Conservation (phyloP, 345 rosid genomes). For the Melastoma malabathricum region DNA sequence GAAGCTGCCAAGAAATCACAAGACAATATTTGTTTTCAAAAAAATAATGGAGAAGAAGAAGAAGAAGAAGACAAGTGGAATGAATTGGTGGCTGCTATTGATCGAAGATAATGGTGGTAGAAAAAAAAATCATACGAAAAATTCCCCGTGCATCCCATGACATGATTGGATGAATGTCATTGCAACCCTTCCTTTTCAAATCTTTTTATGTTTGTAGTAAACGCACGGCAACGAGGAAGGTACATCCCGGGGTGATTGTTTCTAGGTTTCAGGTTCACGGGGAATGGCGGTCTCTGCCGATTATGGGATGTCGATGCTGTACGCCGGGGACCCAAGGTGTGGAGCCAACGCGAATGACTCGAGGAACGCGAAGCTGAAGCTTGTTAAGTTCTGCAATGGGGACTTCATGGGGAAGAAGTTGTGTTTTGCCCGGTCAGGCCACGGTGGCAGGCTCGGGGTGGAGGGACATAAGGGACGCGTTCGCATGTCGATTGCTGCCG, state of each 20-base stretch:
- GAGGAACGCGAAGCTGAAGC: constrained; percentile 18
- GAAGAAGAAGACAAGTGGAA: constrained; percentile 2
- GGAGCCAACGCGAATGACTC: constrained; percentile 11
- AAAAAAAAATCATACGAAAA: constrained; percentile 15
- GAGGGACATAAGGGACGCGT: constrained; percentile 7
- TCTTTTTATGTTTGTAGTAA: constrained; percentile 1
- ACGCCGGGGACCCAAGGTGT: constrained; percentile 24
- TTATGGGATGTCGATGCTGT: constrained; percentile 46
- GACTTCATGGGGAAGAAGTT: constrained; percentile 71
- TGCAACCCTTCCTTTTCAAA: constrained; percentile 4
- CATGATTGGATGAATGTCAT: constrained; percentile 4
- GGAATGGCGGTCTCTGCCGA: constrained; percentile 50
- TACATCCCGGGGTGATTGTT: constrained; percentile 6
- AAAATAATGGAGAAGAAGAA: no score
- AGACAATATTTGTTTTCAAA: not conserved
- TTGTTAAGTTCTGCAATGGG: constrained; percentile 35
- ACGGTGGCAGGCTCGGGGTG: constrained; percentile 3
- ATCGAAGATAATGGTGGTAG: constrained; percentile 59
- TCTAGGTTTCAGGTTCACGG: constrained; percentile 7
- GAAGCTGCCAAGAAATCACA: no score
- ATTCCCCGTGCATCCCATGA: constrained; percentile 21
- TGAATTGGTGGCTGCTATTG: constrained; percentile 54
- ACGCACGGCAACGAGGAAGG: constrained; percentile 1
- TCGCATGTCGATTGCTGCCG: constrained; percentile 41
- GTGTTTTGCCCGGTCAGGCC: constrained; percentile 9